Evolutionary conservation across 2,329 filamentous ascomycete species (phyloP).

Genomic region (Cercospora beticola): DNA sequence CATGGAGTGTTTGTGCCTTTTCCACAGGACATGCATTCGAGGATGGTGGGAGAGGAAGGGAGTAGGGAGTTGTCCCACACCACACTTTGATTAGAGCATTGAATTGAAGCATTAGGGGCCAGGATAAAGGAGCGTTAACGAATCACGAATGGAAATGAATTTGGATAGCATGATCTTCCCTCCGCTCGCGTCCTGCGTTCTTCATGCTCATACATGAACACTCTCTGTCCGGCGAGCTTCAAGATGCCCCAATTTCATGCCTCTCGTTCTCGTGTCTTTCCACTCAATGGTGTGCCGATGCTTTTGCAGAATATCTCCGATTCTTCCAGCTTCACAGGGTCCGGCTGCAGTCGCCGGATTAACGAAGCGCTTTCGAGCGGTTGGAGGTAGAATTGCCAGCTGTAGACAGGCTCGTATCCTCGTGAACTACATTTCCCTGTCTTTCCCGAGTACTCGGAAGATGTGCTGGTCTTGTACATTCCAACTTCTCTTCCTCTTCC

Average conservation of each 20-base stretch:
- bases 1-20: conserved; percentile 64
- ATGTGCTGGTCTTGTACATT: neutral
- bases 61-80: conserved; percentile 59
- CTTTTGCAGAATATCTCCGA: neutral
- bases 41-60: conserved; percentile 61
- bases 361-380: neutral
- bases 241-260: neutral
- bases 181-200: neutral
- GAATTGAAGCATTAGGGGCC: neutral
- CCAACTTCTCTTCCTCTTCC: neutral
- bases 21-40: conserved; percentile 60
- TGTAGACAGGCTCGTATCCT: neutral
- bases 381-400: neutral
- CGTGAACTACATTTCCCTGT: neutral
- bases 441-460: neutral
- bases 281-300: neutral
- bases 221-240: neutral
- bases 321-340: neutral
- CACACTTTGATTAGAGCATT: conserved; percentile 8
- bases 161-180: neutral
- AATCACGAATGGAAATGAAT: neutral
- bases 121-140: neutral
- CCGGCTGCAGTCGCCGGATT: neutral
- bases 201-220: neutral
- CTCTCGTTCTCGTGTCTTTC: neutral